Base-by-base conservation (phyloP, 441 rosid species). In the Populus hybrid region DNA sequence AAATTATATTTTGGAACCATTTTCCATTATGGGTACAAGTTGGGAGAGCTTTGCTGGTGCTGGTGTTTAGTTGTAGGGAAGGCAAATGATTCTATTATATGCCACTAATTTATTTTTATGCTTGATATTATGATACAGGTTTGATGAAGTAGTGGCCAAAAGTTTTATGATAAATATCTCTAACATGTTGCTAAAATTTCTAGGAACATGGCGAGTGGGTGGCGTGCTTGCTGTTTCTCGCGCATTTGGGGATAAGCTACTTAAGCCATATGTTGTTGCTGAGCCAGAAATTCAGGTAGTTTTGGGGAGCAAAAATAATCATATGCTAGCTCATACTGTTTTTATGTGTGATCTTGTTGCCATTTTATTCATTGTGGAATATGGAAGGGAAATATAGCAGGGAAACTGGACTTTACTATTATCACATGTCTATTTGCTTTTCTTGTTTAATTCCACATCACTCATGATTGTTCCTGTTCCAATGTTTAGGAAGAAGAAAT, bases 181-280 rank as follows among this genome's bases (percentile, higher is more conserved):
- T 18, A 28, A 54, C 63, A 16, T 24, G 50, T 69, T 42, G 20
- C 66, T 70, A 46, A 24, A 67, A 67, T 38, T 77, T 14, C 10
- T 73, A 92, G 97, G 98, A 72, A 94, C 98, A 1, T 94, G 98
- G 97, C 88, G 97, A 12, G 97, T 94, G 72, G 96, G 97, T 10
- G 96, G 98, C 18, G 86, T 94, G 75, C 95, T 94, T 79, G 97
- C 97, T 5, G 95, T 94, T 75, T 94, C 97, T 63, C 96, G 97
- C 67, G 98, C 98, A 42, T 94, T 94, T 81, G 98, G 98, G 8
- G 91, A 92, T 80, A 90, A 87, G 81, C 89, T 92, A 71, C 93
- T 94, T 78, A 94, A 92, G 84, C 94, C 87, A n/a, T 92, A 83
- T 85, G 97, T 94, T 21, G 93, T 92, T 82, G 96, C 98, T 0